Percentiles rank a stretch among this genome's conserved stretches.
These are phyloP conservation scores for Sphaerulina vaccinii DNA, from an alignment of 2,329 filamentous ascomycete species.

Conservation along the genomic window DNA sequence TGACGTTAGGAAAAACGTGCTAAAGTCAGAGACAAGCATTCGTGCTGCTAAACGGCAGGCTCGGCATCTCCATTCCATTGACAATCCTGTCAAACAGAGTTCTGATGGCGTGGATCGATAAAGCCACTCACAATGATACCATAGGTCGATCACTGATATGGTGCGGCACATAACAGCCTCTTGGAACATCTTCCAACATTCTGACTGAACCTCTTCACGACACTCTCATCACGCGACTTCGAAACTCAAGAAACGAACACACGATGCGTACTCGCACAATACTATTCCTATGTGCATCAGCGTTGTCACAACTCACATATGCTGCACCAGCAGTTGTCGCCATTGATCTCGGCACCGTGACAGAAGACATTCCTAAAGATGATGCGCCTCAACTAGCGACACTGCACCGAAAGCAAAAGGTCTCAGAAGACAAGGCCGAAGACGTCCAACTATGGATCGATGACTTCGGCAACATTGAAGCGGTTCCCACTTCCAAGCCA, in stretches of 20 bases:
- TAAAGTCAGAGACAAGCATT: not conserved
- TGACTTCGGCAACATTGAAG: slow-evolving; percentile 15
- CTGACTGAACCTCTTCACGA: not conserved
- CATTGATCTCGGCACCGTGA: slow-evolving; percentile 4
- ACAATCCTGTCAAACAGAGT: not conserved
- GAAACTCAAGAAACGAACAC: not conserved
- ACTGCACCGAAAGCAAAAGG: slow-evolving; percentile 1
- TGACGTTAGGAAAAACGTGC: not conserved
- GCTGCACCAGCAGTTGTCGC: slow-evolving; percentile 3
- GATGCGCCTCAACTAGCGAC: slow-evolving; percentile 1
- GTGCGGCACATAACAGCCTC: too few species aligned
- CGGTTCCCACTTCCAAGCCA: not conserved
- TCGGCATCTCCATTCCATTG: too few species aligned
- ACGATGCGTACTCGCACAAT: slow-evolving; percentile 5
- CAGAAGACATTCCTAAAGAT: not conserved
- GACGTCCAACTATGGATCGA: slow-evolving; percentile 15
- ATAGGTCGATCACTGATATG: too few species aligned
- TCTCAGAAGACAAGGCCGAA: not conserved
- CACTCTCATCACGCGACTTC: not conserved
- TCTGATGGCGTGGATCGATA: not conserved
- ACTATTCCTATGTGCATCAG: not conserved
- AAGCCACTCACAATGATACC: not conserved
- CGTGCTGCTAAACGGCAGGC: not conserved
- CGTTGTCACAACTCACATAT: not conserved
- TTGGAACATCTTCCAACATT: too few species aligned